A percentile compares a stretch with the other conserved stretches of the same genome.
These are phyloP conservation scores for Thelonectria olida DNA, from an alignment of 2,329 filamentous ascomycete species.

Conservation along the genomic window DNA sequence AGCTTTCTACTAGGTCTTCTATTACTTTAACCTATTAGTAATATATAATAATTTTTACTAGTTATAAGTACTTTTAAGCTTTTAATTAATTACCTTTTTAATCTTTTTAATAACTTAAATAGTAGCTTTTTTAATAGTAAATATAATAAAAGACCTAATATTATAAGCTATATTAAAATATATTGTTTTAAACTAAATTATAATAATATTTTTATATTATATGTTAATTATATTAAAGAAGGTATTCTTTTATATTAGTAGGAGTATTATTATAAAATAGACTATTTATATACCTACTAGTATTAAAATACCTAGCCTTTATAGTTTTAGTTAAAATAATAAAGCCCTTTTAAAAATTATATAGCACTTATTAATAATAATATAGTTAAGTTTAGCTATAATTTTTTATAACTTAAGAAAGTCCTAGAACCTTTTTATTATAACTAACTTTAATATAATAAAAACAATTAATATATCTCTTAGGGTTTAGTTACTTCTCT, in stretches of 20 bases:
- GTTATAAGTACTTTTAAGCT: constrained; percentile 9
- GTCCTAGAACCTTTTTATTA: constrained; percentile 6
- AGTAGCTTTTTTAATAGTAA: not conserved
- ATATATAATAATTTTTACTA: too few species aligned
- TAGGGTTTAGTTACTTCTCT: too few species aligned
- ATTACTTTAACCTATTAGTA: too few species aligned
- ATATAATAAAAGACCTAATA: not conserved
- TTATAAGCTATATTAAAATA: constrained; percentile 4
- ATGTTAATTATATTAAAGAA: not conserved
- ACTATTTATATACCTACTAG: too few species aligned
- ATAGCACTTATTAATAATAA: constrained; percentile 12
- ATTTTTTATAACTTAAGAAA: not conserved
- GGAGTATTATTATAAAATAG: too few species aligned
- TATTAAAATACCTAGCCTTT: too few species aligned
- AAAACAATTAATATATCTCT: too few species aligned
- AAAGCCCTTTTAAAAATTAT: too few species aligned
- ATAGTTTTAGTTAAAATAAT: too few species aligned
- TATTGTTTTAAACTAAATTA: constrained; percentile 2
- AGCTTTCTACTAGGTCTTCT: too few species aligned
- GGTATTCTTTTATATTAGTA: not conserved
- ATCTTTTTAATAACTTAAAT: too few species aligned
- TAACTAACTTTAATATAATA: too few species aligned
- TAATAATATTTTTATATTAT: not conserved
- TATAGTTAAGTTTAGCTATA: not conserved
- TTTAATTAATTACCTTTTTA: not conserved